A percentile compares a stretch with the other conserved stretches of the same genome.
Evolutionary conservation across 352 stramenopile genomes (phyloP).

Genomic region (Phytophthora brassicae): DNA sequence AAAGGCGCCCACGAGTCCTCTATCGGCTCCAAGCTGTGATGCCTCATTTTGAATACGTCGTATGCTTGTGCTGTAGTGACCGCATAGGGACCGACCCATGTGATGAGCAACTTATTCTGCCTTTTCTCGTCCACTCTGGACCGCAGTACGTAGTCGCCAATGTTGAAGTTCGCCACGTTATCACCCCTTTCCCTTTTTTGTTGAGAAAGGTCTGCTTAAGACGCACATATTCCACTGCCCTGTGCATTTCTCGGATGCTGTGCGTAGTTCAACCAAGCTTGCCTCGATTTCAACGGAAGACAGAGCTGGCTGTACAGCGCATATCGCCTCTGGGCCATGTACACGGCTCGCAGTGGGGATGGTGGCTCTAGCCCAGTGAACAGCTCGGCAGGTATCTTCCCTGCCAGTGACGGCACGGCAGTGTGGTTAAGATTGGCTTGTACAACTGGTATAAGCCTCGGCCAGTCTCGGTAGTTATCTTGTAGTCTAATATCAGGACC

Average conservation of each 20-base stretch:
- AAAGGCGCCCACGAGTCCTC: slow-evolving; percentile 25
- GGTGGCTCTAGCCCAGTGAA: slow-evolving; percentile 16
- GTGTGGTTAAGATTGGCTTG: too few relatives aligned
- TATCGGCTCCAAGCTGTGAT: slow-evolving; percentile 18
- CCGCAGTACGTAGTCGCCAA: slow-evolving; percentile 21
- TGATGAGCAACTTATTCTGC: slow-evolving; percentile 21
- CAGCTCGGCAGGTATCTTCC: slow-evolving; percentile 18
- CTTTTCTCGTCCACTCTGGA: slow-evolving; percentile 15
- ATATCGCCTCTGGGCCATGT: not conserved
- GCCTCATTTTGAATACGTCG: slow-evolving; percentile 12
- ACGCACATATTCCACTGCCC: slow-evolving; percentile 1
- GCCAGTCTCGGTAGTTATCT: too few relatives aligned
- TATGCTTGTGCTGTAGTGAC: slow-evolving; percentile 9
- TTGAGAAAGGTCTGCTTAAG: slow-evolving; percentile 22
- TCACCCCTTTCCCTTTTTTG: slow-evolving; percentile 11
- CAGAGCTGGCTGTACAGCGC: slow-evolving; percentile 2
- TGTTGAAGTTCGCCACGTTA: slow-evolving; percentile 19
- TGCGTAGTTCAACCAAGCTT: slow-evolving; percentile 3
- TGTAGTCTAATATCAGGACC: too few relatives aligned
- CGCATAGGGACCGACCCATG: slow-evolving; percentile 21
- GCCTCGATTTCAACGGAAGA: slow-evolving; percentile 6
- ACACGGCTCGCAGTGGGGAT: slow-evolving; percentile 7
- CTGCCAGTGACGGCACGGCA: not conserved
- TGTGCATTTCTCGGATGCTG: slow-evolving; percentile 20
- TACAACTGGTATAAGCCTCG: too few relatives aligned